A percentile compares a stretch with the other conserved stretches of the same genome.
phyloP scores from a whole-genome alignment of 495 filamentous ascomycete species.

The Aspergillus avenaceus region DNA sequence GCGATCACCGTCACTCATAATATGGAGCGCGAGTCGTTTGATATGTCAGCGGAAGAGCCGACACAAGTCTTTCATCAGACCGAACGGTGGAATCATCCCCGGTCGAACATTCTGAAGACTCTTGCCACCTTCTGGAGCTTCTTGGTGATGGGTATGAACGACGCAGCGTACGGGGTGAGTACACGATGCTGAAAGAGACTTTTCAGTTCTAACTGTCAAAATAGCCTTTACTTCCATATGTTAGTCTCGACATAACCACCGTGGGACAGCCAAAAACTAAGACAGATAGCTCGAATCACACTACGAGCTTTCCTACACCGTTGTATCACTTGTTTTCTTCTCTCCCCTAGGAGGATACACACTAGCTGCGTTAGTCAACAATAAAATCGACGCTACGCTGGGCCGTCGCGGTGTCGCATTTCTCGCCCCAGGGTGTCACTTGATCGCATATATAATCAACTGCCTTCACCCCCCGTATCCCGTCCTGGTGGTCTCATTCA shows the following conservation, averaged over 20 bases:
- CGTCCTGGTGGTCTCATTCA: slow-evolving; percentile 53
- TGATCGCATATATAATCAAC: slow-evolving; percentile 61
- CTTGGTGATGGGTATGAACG: slow-evolving; percentile 75
- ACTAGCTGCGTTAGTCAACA: slow-evolving; percentile 53
- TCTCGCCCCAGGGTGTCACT: slow-evolving; percentile 58
- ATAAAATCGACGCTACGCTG: slow-evolving; percentile 50
- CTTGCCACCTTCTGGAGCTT: slow-evolving; percentile 69
- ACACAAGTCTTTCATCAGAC: background rate
- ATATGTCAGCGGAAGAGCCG: background rate
- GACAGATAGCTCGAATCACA: slow-evolving; percentile 50
- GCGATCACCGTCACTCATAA: background rate
- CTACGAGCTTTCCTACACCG: slow-evolving; percentile 53
- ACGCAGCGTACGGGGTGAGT: slow-evolving; percentile 74
- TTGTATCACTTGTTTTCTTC: slow-evolving; percentile 62
- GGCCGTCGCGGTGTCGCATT: slow-evolving; percentile 75
- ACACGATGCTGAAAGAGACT: slow-evolving; percentile 3
- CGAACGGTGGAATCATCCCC: slow-evolving; percentile 63
- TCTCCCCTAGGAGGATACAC: slow-evolving; percentile 59
- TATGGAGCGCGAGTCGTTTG: background rate
- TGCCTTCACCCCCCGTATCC: slow-evolving; percentile 57
- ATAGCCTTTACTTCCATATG: slow-evolving; percentile 60
- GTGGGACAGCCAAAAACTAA: background rate
- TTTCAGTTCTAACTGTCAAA: background rate
- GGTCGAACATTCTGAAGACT: slow-evolving; percentile 60
- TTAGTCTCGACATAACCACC: slow-evolving; percentile 11